A percentile compares a stretch with the other conserved stretches of the same genome.
These are phyloP conservation scores for Xylaria bambusicola DNA, from an alignment of 495 filamentous ascomycete genomes.

Conservation along the genomic window DNA sequence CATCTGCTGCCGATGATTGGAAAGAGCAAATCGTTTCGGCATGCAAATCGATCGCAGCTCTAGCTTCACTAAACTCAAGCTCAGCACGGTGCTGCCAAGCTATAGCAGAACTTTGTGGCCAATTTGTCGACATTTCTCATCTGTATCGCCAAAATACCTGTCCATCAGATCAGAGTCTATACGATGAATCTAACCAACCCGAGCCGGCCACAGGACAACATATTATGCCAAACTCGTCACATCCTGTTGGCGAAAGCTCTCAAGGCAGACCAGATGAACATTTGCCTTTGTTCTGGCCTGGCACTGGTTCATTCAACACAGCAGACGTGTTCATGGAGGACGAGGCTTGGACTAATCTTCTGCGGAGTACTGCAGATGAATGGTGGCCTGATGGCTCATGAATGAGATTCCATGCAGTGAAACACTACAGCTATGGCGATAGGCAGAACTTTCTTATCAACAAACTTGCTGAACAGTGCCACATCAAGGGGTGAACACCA, in stretches of 20 bases:
- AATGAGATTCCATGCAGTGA: background rate
- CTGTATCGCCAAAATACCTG: background rate
- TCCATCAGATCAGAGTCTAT: background rate
- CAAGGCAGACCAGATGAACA: background rate
- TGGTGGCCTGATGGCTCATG: constrained; percentile 4
- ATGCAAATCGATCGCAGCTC: background rate
- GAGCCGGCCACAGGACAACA: background rate
- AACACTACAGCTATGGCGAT: background rate
- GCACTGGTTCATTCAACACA: background rate
- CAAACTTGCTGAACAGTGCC: background rate
- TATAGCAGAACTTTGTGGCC: constrained; percentile 10
- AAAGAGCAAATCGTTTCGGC: constrained; percentile 51
- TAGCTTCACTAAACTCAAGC: constrained; percentile 7
- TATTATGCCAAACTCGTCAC: background rate
- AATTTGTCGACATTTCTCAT: background rate
- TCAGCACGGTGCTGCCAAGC: constrained; percentile 7
- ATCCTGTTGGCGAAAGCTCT: background rate
- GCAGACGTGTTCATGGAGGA: constrained; percentile 8
- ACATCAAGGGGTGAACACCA: background rate
- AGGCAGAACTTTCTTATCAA: background rate
- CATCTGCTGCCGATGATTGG: constrained; percentile 46
- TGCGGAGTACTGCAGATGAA: constrained; percentile 7
- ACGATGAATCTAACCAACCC: background rate
- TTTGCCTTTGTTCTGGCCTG: background rate
- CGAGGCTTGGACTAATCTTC: constrained; percentile 8